Evolutionary conservation across 148 eudicot species (phyloP).

Genomic region (Nepenthes gracilis): DNA sequence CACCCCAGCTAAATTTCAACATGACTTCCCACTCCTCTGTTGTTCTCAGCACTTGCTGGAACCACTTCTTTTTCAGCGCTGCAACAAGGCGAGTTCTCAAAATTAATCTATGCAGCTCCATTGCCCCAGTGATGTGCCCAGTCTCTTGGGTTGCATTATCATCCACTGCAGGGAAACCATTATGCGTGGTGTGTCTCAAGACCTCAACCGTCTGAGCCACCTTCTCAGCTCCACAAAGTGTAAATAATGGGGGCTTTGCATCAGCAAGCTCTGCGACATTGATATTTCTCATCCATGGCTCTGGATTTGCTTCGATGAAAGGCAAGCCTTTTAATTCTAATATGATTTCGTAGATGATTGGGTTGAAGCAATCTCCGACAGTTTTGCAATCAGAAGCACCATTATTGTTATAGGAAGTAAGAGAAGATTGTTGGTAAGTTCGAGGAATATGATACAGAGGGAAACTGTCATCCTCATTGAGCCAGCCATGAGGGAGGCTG

Average conservation of each 20-base stretch:
- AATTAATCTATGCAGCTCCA: constrained; percentile 50
- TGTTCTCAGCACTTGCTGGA: constrained; percentile 38
- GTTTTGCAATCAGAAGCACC: constrained; percentile 76
- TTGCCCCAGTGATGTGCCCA: constrained; percentile 18
- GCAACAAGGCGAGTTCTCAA: constrained; percentile 63
- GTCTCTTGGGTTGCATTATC: constrained; percentile 19
- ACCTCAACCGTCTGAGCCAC: constrained; percentile 59
- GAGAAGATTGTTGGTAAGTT: constrained; percentile 74
- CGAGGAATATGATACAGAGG: constrained; percentile 76
- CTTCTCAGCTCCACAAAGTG: constrained; percentile 62
- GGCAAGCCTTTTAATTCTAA: constrained; percentile 81
- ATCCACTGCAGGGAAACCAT: constrained; percentile 80
- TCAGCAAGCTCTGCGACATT: constrained; percentile 72
- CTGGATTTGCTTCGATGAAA: constrained; percentile 70
- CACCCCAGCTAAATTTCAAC: constrained; percentile 53
- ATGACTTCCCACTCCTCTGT: constrained; percentile 67
- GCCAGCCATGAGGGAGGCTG: constrained; percentile 89
- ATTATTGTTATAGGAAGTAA: constrained; percentile 79
- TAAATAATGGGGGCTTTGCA: constrained; percentile 47
- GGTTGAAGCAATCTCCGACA: constrained; percentile 81
- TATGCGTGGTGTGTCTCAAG: constrained; percentile 61
- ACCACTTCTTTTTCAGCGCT: constrained; percentile 73
- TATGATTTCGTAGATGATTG: constrained; percentile 73
- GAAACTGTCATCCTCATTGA: constrained; percentile 98
- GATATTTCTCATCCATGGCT: constrained; percentile 86